Evolutionary conservation across 2,329 filamentous ascomycete genomes (phyloP).

Genomic region (Cadophora sp.): DNA sequence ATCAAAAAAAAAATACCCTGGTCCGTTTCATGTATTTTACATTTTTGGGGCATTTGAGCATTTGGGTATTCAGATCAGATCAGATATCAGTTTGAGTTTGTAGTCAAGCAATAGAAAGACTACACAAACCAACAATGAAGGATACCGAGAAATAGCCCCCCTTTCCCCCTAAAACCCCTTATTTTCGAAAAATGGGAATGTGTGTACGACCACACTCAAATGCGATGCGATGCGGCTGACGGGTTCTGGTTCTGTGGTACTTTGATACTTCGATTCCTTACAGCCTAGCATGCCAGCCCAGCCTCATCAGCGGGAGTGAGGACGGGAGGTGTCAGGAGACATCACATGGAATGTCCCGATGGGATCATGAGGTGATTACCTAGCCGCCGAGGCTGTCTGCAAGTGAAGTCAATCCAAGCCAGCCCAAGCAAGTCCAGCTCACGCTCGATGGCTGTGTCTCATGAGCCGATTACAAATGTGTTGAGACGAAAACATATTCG

Average conservation of each 20-base stretch:
- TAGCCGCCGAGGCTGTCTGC: slow-evolving; percentile 9
- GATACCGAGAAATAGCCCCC: too few species aligned
- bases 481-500: too few species aligned
- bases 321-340: not conserved
- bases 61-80: not conserved
- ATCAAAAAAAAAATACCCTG: slow-evolving; percentile 14
- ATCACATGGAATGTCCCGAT: not conserved
- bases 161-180: not conserved
- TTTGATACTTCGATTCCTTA: not conserved
- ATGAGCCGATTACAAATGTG: too few species aligned
- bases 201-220: not conserved
- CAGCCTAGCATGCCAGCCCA: not conserved
- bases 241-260: slow-evolving; percentile 4
- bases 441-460: not conserved
- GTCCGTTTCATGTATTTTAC: not conserved
- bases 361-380: not conserved
- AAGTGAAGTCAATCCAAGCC: too few species aligned
- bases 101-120: slow-evolving; percentile 11
- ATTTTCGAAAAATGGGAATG: slow-evolving; percentile 1
- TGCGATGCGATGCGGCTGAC: not conserved
- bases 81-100: not conserved
- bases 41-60: slow-evolving; percentile 8
- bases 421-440: not conserved
- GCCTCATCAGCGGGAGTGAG: too few species aligned
- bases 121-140: not conserved